phyloP scores from a whole-genome alignment of 257 asterid species.

The Ajuga chamaepitys region DNA sequence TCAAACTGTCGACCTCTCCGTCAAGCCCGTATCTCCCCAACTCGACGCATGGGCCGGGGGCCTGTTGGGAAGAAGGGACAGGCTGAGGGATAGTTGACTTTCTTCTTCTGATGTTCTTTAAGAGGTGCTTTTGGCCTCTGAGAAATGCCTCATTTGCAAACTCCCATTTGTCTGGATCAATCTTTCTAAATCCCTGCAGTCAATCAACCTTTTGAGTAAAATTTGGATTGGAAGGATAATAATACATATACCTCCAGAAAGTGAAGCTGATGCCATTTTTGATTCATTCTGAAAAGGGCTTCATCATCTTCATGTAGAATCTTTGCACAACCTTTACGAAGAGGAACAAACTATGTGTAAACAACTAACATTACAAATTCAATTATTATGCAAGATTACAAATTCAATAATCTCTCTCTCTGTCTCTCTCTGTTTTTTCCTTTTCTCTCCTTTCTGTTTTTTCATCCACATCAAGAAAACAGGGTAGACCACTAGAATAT shows the following conservation, averaged over 20 bases:
- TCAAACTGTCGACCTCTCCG: constrained; percentile 42
- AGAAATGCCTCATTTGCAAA: constrained; percentile 74
- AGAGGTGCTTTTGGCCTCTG: constrained; percentile 48
- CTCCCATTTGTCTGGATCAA: constrained; percentile 87
- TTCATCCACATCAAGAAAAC: background rate
- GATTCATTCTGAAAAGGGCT: constrained; percentile 13
- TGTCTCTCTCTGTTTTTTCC: too few relatives aligned
- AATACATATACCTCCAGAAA: constrained; percentile 23
- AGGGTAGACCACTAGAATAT: background rate
- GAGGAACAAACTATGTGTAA: constrained; percentile 26
- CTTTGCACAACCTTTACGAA: constrained; percentile 37
- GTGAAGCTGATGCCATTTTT: background rate
- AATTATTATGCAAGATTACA: background rate
- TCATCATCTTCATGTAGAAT: constrained; percentile 32
- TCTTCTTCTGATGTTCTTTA: constrained; percentile 54
- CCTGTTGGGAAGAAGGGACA: constrained; percentile 21
- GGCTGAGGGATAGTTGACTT: constrained; percentile 26
- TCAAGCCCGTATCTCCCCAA: constrained; percentile 52
- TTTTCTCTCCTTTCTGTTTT: background rate
- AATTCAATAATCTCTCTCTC: too few relatives aligned
- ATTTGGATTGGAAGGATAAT: background rate
- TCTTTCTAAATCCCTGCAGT: constrained; percentile 88
- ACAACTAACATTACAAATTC: constrained; percentile 5
- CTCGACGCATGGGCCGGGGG: constrained; percentile 39
- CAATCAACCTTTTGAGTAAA: constrained; percentile 16